A percentile compares a stretch with the other conserved stretches of the same genome.
These are phyloP conservation scores for Leucocoprinus birnbaumii DNA, from an alignment of 768 basidiomycete species.

Conservation along the genomic window DNA sequence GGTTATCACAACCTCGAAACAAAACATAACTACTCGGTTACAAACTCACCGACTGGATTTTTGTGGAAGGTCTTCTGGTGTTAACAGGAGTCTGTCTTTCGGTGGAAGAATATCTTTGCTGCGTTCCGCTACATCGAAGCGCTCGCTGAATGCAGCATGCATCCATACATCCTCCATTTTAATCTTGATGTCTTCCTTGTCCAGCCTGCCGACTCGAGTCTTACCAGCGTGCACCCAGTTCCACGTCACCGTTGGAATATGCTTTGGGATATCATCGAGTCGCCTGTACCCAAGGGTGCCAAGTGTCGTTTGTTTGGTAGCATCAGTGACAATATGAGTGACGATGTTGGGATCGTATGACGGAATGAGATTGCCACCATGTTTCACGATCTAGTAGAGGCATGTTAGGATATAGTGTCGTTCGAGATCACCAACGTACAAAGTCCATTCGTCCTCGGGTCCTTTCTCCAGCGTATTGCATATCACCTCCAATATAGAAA, in stretches of 20 bases:
- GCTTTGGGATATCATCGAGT: slow-evolving; percentile 56
- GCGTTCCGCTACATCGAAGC: slow-evolving; percentile 39
- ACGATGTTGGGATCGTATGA: slow-evolving; percentile 51
- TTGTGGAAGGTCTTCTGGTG: no score
- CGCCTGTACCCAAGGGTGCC: slow-evolving; percentile 45
- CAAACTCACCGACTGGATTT: no score
- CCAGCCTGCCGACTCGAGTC: slow-evolving; percentile 17
- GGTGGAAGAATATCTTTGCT: slow-evolving; percentile 6
- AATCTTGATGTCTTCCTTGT: slow-evolving; percentile 25
- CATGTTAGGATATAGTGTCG: slow-evolving; percentile 1
- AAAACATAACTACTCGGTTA: no score
- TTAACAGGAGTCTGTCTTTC: background rate
- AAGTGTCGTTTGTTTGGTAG: slow-evolving; percentile 25
- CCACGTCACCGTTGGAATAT: slow-evolving; percentile 67
- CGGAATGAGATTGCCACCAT: slow-evolving; percentile 62
- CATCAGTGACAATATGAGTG: slow-evolving; percentile 68
- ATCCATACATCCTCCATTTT: slow-evolving; percentile 34
- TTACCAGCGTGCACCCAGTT: slow-evolving; percentile 50
- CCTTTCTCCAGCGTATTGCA: slow-evolving; percentile 42
- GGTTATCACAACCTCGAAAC: no score
- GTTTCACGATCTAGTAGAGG: slow-evolving; percentile 48
- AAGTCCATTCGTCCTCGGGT: slow-evolving; percentile 60
- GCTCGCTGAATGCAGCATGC: slow-evolving; percentile 45
- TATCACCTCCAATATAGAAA: slow-evolving; percentile 59
- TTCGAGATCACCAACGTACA: slow-evolving; percentile 37